Evolutionary conservation across 371 early-diverging fungal species (phyloP).

Genomic region (Mucor irregularis): DNA sequence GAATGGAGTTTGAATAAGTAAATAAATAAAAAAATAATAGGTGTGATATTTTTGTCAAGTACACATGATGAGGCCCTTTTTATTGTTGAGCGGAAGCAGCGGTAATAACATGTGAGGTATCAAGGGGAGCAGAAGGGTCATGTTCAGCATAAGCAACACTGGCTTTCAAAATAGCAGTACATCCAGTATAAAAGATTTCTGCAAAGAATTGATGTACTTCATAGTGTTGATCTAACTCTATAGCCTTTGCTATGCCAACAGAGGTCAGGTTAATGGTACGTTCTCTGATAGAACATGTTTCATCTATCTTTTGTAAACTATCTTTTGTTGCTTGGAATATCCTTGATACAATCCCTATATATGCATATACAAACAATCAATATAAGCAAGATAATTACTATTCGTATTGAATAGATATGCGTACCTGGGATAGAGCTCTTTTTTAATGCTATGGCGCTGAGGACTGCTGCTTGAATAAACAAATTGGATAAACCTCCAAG

Average conservation of each 20-base stretch:
- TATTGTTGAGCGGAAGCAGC: not conserved
- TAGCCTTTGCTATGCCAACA: conserved; percentile 55
- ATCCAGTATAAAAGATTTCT: conserved; percentile 42
- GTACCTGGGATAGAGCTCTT: conserved; percentile 61
- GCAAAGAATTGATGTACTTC: conserved; percentile 60
- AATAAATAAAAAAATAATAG: not conserved
- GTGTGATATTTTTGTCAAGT: not conserved
- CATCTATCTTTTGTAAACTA: conserved; percentile 54
- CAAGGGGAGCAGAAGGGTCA: no score
- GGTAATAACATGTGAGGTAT: not conserved
- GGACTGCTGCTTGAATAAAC: conserved; percentile 56
- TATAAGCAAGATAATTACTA: not conserved
- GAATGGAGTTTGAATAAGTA: not conserved
- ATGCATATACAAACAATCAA: not conserved
- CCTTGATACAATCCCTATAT: conserved; percentile 10
- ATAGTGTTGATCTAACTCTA: conserved; percentile 64
- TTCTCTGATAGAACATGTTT: conserved; percentile 55
- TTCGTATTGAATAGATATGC: not conserved
- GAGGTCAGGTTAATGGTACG: conserved; percentile 56
- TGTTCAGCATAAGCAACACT: conserved; percentile 60
- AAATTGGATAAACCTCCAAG: conserved; percentile 36
- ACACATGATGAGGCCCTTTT: not conserved
- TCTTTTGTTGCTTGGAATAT: conserved; percentile 12
- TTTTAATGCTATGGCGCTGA: conserved; percentile 59
- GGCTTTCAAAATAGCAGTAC: conserved; percentile 48